Evolutionary conservation across 768 basidiomycete species (phyloP), one percentile per base, ranked within the genome.

Genomic region (Mycena galopus): DNA sequence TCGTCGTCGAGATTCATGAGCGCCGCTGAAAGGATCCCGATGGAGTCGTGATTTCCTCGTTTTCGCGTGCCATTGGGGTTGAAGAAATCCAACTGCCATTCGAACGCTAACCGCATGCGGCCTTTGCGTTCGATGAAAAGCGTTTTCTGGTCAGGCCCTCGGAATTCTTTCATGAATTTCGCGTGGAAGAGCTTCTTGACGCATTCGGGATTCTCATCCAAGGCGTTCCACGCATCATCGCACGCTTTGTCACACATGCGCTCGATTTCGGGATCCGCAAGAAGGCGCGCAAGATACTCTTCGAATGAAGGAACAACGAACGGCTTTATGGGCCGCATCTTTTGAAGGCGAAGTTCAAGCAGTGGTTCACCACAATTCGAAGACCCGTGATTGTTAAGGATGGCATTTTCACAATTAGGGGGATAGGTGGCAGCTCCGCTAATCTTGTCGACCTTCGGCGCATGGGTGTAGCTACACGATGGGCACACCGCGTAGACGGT

Each of bases 1-100:
- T 78, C 64, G 0, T 51, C 56, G 9, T 78, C 78, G 7, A 84
- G 76, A 56, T 81, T 82, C 1, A 82, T 65, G 44, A 75, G 77
- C 3, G 73, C 75, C 25, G 77, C 69, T 6, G 76, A 78, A 9
- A 83, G 79, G 3, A 81, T 56, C 2, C 80, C 78, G 4, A 71
- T 74, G 14, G 78, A 81, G 1, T 71, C 72, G 21, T n/a, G n/a
- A n/a, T n/a, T n/a, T n/a, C n/a, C n/a, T n/a, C n/a, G n/a, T n/a
- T n/a, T n/a, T n/a, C n/a, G n/a, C n/a, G n/a, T n/a, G n/a, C n/a
- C n/a, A n/a, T n/a, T n/a, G n/a, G n/a, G n/a, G n/a, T n/a, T n/a
- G n/a, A n/a, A n/a, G n/a, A n/a, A n/a, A n/a, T n/a, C n/a, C n/a
- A n/a, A n/a, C n/a, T n/a, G n/a, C n/a, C 23, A n/a, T 0, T 60